phyloP scores from a whole-genome alignment of 495 filamentous ascomycete species.

The Penicillium canariense region DNA sequence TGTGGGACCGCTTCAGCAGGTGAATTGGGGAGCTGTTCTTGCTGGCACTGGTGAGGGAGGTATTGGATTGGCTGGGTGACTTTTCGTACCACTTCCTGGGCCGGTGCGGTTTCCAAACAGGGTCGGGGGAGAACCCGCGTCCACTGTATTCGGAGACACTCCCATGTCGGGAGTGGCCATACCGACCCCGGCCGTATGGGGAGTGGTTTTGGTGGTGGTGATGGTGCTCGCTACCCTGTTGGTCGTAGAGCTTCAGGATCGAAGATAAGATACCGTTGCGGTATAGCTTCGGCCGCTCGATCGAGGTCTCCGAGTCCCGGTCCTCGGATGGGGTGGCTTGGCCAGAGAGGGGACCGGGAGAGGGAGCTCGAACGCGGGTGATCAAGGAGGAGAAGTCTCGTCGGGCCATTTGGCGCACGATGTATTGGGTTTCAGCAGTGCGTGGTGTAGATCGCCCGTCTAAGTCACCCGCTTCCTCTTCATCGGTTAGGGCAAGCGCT shows the following conservation, averaged over 20 bases:
- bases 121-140: slow-evolving; percentile 35
- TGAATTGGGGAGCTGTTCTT: slow-evolving; percentile 38
- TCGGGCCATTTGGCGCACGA: slow-evolving; percentile 42
- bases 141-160: slow-evolving; percentile 33
- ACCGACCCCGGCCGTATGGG: slow-evolving; percentile 18
- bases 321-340: slow-evolving; percentile 60
- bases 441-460: slow-evolving; percentile 30
- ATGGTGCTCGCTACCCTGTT: slow-evolving; percentile 14
- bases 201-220: slow-evolving; percentile 18
- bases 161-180: slow-evolving; percentile 34
- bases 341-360: slow-evolving; percentile 51
- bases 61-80: slow-evolving; percentile 45
- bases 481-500: slow-evolving; percentile 19
- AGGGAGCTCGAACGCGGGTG: slow-evolving; percentile 37
- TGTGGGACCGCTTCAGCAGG: slow-evolving; percentile 47
- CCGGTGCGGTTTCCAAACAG: slow-evolving; percentile 37
- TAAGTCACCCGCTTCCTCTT: slow-evolving; percentile 35
- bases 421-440: slow-evolving; percentile 34
- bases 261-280: slow-evolving; percentile 74
- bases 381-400: slow-evolving; percentile 34
- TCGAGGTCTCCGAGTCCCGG: slow-evolving; percentile 60
- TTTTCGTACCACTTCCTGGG: slow-evolving; percentile 67
- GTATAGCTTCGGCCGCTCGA: slow-evolving; percentile 66
- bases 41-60: slow-evolving; percentile 47
- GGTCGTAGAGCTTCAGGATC: slow-evolving; percentile 72